These are phyloP conservation scores for Dendrobium nobile DNA, from an alignment of 106 monocot genomes.

Conservation along the genomic window DNA sequence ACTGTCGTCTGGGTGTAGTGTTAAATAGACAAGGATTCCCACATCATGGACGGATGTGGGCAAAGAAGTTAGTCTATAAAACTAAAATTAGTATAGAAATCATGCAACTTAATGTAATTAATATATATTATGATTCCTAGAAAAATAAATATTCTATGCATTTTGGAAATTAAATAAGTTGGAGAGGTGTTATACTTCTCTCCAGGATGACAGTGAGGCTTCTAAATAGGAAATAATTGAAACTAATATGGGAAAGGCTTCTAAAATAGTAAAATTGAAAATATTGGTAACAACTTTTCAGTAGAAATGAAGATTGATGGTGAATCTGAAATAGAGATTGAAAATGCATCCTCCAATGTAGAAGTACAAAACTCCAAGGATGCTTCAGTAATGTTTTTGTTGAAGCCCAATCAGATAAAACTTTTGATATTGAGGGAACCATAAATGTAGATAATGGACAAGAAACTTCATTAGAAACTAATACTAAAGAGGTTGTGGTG, in stretches of 20 bases:
- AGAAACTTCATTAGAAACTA: slow-evolving; percentile 2
- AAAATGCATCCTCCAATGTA: background rate
- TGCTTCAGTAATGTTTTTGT: background rate
- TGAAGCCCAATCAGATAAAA: background rate
- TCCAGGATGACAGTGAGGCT: slow-evolving; percentile 1
- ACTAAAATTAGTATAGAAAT: no score
- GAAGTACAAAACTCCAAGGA: background rate
- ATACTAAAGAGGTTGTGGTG: no score
- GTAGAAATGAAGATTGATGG: background rate
- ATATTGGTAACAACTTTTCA: background rate
- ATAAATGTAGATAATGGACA: background rate
- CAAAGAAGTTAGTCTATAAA: no score
- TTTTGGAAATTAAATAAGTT: no score
- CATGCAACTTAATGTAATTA: no score
- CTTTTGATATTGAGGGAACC: background rate
- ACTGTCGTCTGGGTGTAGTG: no score
- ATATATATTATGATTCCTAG: no score
- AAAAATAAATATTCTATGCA: no score
- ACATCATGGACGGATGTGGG: no score
- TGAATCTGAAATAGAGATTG: background rate
- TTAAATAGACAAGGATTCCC: no score
- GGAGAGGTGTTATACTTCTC: background rate
- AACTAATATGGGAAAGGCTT: background rate
- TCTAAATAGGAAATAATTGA: no score
- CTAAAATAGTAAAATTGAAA: background rate